Evolutionary conservation across 2,329 filamentous ascomycete species (phyloP).

Genomic region (Cadophora gregata): DNA sequence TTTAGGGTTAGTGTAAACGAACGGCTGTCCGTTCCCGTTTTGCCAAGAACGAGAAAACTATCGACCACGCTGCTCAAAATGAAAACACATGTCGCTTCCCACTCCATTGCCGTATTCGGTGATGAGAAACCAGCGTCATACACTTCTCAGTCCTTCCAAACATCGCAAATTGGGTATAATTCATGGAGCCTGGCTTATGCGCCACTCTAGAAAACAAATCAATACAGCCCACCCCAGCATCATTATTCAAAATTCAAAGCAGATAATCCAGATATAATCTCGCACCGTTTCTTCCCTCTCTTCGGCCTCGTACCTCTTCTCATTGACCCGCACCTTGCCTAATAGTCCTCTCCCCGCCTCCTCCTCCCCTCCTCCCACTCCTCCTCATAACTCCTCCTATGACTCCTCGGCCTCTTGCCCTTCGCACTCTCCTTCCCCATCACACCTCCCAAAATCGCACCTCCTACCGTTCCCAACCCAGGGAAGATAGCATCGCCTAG

Average conservation of each 20-base stretch:
- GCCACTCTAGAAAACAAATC: background rate
- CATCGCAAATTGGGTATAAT: slow-evolving; percentile 5
- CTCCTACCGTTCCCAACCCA: slow-evolving; percentile 35
- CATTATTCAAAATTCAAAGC: too few relatives aligned
- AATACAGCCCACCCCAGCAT: background rate
- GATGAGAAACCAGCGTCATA: too few relatives aligned
- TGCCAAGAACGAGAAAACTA: too few relatives aligned
- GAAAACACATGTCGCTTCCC: too few relatives aligned
- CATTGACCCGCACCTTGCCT: background rate
- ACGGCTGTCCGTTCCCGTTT: too few relatives aligned
- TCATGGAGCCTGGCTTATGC: background rate
- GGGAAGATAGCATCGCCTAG: slow-evolving; percentile 38
- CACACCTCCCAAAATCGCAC: slow-evolving; percentile 34
- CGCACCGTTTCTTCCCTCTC: background rate
- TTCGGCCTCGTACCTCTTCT: background rate
- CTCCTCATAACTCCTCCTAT: slow-evolving; percentile 19
- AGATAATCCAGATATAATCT: too few relatives aligned
- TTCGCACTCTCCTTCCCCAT: slow-evolving; percentile 30
- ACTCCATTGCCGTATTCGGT: too few relatives aligned
- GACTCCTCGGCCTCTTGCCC: slow-evolving; percentile 15
- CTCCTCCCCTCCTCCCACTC: slow-evolving; percentile 27
- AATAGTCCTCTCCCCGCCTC: slow-evolving; percentile 28
- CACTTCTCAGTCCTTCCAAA: too few relatives aligned
- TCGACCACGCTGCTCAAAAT: too few relatives aligned
- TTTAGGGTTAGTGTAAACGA: too few relatives aligned